A percentile compares a stretch with the other conserved stretches of the same genome.
These are phyloP conservation scores for Xylaria venustula DNA, from an alignment of 495 filamentous ascomycete species.

Conservation along the genomic window DNA sequence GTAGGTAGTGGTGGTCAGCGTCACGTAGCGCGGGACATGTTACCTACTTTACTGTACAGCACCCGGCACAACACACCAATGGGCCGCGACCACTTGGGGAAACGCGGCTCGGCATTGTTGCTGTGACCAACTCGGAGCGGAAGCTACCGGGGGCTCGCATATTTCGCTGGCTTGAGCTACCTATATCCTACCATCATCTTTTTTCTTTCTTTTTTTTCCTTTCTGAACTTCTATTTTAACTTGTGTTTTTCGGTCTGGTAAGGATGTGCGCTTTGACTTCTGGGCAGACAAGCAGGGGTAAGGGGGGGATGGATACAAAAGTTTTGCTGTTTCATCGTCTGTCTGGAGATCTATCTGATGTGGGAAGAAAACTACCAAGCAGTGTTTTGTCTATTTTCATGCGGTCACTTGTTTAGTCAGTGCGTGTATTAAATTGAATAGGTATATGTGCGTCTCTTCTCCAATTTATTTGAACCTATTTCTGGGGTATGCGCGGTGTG, in stretches of 20 bases:
- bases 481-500: not conserved
- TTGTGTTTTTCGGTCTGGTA: too few relatives aligned
- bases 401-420: not conserved
- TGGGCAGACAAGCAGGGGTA: not conserved
- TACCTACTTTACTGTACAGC: not conserved
- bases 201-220: too few relatives aligned
- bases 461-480: not conserved
- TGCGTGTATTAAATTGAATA: not conserved
- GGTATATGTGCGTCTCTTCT: not conserved
- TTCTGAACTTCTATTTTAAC: too few relatives aligned
- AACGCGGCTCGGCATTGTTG: not conserved
- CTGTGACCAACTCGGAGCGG: too few relatives aligned
- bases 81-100: not conserved
- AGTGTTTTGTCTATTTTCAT: not conserved
- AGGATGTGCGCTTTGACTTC: too few relatives aligned
- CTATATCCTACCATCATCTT: too few relatives aligned
- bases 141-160: too few relatives aligned
- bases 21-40: not conserved
- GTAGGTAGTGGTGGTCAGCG: not conserved
- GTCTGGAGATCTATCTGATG: not conserved
- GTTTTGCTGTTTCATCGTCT: constrained; percentile 3
- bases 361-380: not conserved
- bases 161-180: not conserved
- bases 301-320: not conserved
- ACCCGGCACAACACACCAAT: not conserved